Base-by-base conservation (phyloP, 2,329 filamentous ascomycete genomes). In the Nothopassalora personata region DNA sequence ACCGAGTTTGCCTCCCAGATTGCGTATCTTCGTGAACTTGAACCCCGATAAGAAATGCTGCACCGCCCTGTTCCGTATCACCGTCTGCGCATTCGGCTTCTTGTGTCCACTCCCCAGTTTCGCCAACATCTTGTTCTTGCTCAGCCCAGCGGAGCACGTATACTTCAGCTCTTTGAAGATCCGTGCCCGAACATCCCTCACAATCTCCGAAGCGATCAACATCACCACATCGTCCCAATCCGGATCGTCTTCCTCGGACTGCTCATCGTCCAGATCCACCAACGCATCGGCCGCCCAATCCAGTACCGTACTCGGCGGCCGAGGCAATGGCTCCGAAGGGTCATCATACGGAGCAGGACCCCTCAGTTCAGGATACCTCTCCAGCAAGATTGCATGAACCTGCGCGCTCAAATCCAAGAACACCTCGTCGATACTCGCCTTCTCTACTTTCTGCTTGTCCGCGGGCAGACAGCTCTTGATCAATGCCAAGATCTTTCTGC, bases 171-270 rank as follows among this genome's bases (percentile, higher is more conserved):
- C 80, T 49, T 88, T 81, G 65, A 81, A 85, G 58, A 99, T 82
- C 53, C 83, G 79, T 23, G 79, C 79, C 53, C 94, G 85, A 18
- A 97, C 82, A 60, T 85, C 81, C 19, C 90, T 84, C 34, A 97
- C 86, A 67, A 97, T 94, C 70, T 97, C 91, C 1, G 91, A 92
- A 0, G 89, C 94, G 68, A 97, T 85, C 31, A 90, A 80, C 71
- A 96, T 89, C 15, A 85, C 89, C 64, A 97, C 82, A 77, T 99
- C 94, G 73, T 99, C 93, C 94, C 94, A 99, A 75, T 99, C 94
- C 0, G 91, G 90, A 69, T 95, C 88, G 66, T 88, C 82, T 19
- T 87, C 83, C 73, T 96, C 92, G 10, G 83, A 83, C 61, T 91
- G 84, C 27, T 80, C 79, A 43, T 85, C 80, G 64, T 94, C 86